A percentile compares a stretch with the other conserved stretches of the same genome.
These are phyloP conservation scores for Albugo laibachii DNA, from an alignment of 352 stramenopile species.

Conservation along the genomic window DNA sequence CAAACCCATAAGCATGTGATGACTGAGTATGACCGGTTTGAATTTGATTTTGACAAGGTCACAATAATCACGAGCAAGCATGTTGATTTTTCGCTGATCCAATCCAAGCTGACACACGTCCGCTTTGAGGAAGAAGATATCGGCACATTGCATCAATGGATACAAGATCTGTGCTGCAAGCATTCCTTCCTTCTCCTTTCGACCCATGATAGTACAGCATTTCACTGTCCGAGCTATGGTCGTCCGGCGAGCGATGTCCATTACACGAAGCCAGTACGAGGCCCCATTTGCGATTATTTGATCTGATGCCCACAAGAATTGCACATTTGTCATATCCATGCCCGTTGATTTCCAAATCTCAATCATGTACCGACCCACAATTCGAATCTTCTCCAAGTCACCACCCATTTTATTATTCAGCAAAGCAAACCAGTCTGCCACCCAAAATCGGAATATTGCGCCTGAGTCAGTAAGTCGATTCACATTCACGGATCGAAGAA, in stretches of 20 bases:
- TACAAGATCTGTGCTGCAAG: conserved; percentile 93
- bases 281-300: conserved; percentile 83
- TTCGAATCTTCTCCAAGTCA: conserved; percentile 93
- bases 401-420: conserved; percentile 99
- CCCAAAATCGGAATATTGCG: conserved; percentile 98
- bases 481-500: conserved; percentile 95
- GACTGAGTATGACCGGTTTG: conserved; percentile 93
- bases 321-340: conserved; percentile 97
- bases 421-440: conserved; percentile 99
- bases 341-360: conserved; percentile 98
- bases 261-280: conserved; percentile 87
- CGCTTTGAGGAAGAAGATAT: conserved; percentile 98
- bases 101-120: conserved; percentile 99
- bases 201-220: conserved; percentile 99
- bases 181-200: conserved; percentile 79
- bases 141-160: conserved; percentile 96
- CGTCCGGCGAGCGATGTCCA: conserved; percentile 85
- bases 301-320: conserved; percentile 97
- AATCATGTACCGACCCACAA: conserved; percentile 93
- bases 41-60: conserved; percentile 87
- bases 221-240: conserved; percentile 90
- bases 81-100: conserved; percentile 98
- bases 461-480: conserved; percentile 82
- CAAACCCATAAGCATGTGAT: conserved; percentile 98
- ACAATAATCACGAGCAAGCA: conserved; percentile 97